Evolutionary conservation across 768 basidiomycete species (phyloP).

Genomic region (Amanita brunnescens): DNA sequence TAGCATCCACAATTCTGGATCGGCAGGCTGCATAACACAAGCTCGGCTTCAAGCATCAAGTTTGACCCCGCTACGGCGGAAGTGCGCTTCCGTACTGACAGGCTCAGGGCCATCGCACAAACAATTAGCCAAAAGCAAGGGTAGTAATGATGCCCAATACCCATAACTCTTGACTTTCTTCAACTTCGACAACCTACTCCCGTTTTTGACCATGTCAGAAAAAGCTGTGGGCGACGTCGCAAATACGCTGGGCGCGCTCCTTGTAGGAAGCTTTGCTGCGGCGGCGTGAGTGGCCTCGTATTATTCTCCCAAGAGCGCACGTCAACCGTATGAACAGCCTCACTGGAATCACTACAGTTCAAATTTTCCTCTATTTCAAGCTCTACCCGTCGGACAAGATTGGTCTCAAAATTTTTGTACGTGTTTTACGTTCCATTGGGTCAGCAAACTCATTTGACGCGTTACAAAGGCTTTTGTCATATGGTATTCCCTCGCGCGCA

Average conservation of each 20-base stretch:
- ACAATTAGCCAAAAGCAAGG: too few relatives aligned
- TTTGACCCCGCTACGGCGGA: too few relatives aligned
- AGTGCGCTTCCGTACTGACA: too few relatives aligned
- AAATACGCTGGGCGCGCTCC: conserved; percentile 31
- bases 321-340: conserved; percentile 19
- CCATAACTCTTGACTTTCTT: not conserved
- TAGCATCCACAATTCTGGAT: too few relatives aligned
- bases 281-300: conserved; percentile 21
- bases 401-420: conserved; percentile 25
- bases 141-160: too few relatives aligned
- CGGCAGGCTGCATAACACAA: too few relatives aligned
- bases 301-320: not conserved
- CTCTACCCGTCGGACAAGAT: conserved; percentile 24
- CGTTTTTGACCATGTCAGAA: too few relatives aligned
- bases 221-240: conserved; percentile 14
- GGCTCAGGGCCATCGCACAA: too few relatives aligned
- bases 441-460: too few relatives aligned
- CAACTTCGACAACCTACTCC: not conserved
- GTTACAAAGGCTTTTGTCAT: conserved; percentile 15
- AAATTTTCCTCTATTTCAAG: conserved; percentile 32
- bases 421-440: conserved; percentile 5
- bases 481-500: conserved; percentile 16
- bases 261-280: conserved; percentile 32
- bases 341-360: conserved; percentile 31
- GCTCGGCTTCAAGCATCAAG: too few relatives aligned